Percentiles rank a stretch among this genome's conserved stretches.
These are phyloP conservation scores for Macadamia tetraphylla DNA, from an alignment of 164 flowering plant species.

Conservation along the genomic window DNA sequence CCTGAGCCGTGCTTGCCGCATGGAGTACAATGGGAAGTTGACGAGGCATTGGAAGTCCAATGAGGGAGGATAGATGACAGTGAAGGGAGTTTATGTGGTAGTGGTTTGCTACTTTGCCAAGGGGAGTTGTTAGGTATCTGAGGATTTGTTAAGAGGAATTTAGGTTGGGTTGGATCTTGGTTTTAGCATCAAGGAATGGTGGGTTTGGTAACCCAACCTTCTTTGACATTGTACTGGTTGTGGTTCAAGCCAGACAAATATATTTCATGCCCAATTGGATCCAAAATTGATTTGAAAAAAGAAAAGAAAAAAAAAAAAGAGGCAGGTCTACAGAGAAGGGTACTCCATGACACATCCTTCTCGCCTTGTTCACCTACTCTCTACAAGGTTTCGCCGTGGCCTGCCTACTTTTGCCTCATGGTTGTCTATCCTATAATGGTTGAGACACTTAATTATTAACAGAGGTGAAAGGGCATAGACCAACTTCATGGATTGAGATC, in stretches of 20 bases:
- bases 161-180: neutral
- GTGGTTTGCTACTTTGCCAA: neutral
- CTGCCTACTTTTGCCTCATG: too few relatives aligned
- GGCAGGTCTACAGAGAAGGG: too few relatives aligned
- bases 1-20: conserved; percentile 13
- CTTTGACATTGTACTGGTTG: neutral
- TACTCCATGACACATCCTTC: too few relatives aligned
- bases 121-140: neutral
- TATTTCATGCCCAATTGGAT: neutral
- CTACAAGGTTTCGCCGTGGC: too few relatives aligned
- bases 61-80: neutral
- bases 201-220: neutral
- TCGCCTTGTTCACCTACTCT: too few relatives aligned
- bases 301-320: too few relatives aligned
- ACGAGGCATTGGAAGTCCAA: conserved; percentile 31
- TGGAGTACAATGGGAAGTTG: conserved; percentile 7
- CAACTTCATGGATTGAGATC: too few relatives aligned
- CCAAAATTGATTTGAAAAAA: too few relatives aligned
- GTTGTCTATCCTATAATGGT: too few relatives aligned
- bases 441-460: too few relatives aligned
- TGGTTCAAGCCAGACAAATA: too few relatives aligned
- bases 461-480: too few relatives aligned
- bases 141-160: neutral
- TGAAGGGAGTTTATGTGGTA: neutral
- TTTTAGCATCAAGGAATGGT: neutral